These are phyloP conservation scores for Hypsizygus marmoreus DNA, from an alignment of 768 basidiomycete genomes.

Conservation along the genomic window DNA sequence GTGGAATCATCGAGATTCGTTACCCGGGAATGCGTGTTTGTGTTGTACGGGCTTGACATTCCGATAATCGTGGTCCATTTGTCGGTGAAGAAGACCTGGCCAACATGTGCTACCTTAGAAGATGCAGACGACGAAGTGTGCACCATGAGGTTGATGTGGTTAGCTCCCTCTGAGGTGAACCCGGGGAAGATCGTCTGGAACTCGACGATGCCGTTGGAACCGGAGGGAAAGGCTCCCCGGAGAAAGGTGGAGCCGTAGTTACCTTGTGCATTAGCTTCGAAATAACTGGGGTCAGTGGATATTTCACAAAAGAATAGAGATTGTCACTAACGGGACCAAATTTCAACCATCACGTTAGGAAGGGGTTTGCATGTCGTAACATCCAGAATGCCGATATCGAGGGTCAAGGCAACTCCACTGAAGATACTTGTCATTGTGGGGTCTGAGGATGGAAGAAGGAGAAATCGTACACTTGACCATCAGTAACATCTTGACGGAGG, in stretches of 20 bases:
- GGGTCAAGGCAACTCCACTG: conserved; percentile 36
- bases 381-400: conserved; percentile 42
- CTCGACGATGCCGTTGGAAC: conserved; percentile 38
- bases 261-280: conserved; percentile 36
- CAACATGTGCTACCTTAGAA: conserved; percentile 31
- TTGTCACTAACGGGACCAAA: conserved; percentile 14
- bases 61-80: conserved; percentile 32
- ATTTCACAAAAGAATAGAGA: neutral
- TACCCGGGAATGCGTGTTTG: conserved; percentile 29
- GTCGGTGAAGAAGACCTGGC: conserved; percentile 43
- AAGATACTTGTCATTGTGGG: neutral
- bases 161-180: conserved; percentile 33
- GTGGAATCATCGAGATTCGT: conserved; percentile 32
- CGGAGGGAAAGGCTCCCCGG: conserved; percentile 35
- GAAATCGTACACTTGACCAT: conserved; percentile 18
- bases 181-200: conserved; percentile 40
- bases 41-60: conserved; percentile 28
- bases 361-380: conserved; percentile 39
- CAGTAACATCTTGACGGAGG: conserved; percentile 19
- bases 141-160: conserved; percentile 39
- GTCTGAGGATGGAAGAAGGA: too few species aligned
- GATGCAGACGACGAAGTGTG: conserved; percentile 28
- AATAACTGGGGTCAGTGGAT: neutral
- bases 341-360: conserved; percentile 38
- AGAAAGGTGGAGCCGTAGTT: conserved; percentile 36